phyloP scores from a whole-genome alignment of 2,329 filamentous ascomycete species.

The Arthroderma sp. region DNA sequence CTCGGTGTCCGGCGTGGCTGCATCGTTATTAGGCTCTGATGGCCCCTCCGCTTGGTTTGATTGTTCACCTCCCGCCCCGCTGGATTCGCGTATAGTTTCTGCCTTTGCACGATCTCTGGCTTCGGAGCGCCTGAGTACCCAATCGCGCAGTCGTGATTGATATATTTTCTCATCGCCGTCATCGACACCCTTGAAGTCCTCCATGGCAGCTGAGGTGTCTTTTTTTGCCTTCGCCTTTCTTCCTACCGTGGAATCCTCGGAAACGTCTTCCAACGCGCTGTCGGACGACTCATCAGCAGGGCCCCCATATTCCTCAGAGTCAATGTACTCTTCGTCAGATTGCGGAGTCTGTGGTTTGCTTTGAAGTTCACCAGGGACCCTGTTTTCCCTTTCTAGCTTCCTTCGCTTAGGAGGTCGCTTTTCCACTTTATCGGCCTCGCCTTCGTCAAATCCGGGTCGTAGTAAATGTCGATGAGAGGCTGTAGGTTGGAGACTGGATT shows the following conservation, averaged over 20 bases:
- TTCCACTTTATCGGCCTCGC: slow-evolving; percentile 23
- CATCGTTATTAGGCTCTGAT: slow-evolving; percentile 12
- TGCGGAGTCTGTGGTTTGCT: slow-evolving; percentile 17
- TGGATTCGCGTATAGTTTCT: slow-evolving; percentile 20
- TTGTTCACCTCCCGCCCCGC: slow-evolving; percentile 29
- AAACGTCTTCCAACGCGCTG: slow-evolving; percentile 6
- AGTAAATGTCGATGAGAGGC: slow-evolving; percentile 60
- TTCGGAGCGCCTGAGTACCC: slow-evolving; percentile 52
- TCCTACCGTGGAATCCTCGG: slow-evolving; percentile 9
- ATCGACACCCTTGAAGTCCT: slow-evolving; percentile 56
- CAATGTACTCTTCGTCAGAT: slow-evolving; percentile 23
- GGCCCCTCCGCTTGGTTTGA: slow-evolving; percentile 18
- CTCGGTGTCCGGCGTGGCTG: slow-evolving; percentile 22
- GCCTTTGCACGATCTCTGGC: slow-evolving; percentile 40
- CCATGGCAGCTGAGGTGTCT: slow-evolving; percentile 25
- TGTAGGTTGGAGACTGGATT: slow-evolving; percentile 24
- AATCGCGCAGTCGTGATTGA: slow-evolving; percentile 58
- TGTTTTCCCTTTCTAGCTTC: slow-evolving; percentile 13
- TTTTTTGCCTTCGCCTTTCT: slow-evolving; percentile 19
- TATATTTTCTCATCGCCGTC: slow-evolving; percentile 82
- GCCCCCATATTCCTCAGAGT: slow-evolving; percentile 10
- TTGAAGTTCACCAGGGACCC: background rate
- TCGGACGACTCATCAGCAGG: slow-evolving; percentile 12
- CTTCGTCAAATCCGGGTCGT: slow-evolving; percentile 56
- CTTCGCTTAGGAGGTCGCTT: slow-evolving; percentile 22